phyloP scores from a whole-genome alignment of 2,329 filamentous ascomycete species.

The Sclerotinia trifoliorum region DNA sequence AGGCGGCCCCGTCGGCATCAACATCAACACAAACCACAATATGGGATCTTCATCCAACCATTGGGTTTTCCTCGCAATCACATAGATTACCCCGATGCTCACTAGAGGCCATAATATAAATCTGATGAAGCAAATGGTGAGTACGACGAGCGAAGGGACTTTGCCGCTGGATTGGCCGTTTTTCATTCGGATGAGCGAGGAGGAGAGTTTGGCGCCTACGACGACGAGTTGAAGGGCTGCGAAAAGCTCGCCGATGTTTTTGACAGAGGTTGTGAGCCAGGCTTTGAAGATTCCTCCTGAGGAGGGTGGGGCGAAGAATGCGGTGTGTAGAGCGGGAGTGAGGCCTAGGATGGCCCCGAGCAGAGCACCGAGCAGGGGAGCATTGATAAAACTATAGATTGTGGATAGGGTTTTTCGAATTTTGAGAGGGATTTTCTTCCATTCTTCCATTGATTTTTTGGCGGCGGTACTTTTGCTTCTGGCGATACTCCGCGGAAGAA shows the following conservation, averaged over 20 bases:
- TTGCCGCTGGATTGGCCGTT: conserved; percentile 38
- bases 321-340: conserved; percentile 55
- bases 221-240: conserved; percentile 64
- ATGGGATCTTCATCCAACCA: conserved; percentile 58
- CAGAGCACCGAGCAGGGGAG: conserved; percentile 59
- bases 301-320: conserved; percentile 58
- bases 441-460: conserved; percentile 15
- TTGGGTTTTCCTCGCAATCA: conserved; percentile 51
- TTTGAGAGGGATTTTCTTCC: conserved; percentile 29
- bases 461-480: neutral
- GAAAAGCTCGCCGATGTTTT: conserved; percentile 63
- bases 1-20: conserved; percentile 49
- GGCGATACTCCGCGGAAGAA: conserved; percentile 27
- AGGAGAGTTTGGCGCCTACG: conserved; percentile 62
- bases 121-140: conserved; percentile 53
- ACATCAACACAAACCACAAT: conserved; percentile 60
- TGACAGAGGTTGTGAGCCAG: conserved; percentile 61
- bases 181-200: conserved; percentile 50
- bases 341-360: conserved; percentile 60
- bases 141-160: conserved; percentile 50
- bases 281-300: conserved; percentile 64
- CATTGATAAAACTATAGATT: conserved; percentile 54
- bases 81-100: conserved; percentile 55
- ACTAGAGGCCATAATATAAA: conserved; percentile 61
- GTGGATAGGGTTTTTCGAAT: conserved; percentile 32